Percentiles rank a stretch among this genome's conserved stretches.
Conservation (phyloP, 1,284 basidiomycete species). For the Golubevia sp. region DNA sequence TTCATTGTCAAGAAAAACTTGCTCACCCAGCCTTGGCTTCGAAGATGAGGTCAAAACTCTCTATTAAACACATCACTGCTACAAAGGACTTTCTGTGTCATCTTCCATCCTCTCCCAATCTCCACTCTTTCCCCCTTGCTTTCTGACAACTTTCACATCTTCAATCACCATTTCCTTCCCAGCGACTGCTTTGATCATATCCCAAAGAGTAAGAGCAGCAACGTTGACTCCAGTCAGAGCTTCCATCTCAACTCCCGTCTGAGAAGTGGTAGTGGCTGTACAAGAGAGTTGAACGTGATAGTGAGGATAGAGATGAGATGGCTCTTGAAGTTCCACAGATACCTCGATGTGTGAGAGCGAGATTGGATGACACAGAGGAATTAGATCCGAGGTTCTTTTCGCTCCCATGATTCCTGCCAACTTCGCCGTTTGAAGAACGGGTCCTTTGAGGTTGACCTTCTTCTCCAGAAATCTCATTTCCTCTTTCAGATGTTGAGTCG, state of each 20-base stretch:
- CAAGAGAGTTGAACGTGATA: conserved; percentile 25
- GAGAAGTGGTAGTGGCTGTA: conserved; percentile 25
- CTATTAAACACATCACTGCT: too few species aligned
- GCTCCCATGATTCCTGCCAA: conserved; percentile 80
- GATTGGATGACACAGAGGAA: conserved; percentile 83
- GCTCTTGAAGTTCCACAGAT: conserved; percentile 63
- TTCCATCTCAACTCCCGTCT: conserved; percentile 86
- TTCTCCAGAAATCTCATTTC: too few species aligned
- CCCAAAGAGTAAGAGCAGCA: conserved; percentile 83
- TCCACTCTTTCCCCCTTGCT: conserved; percentile 76
- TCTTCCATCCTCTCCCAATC: conserved; percentile 44
- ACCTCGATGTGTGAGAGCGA: conserved; percentile 74
- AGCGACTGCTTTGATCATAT: conserved; percentile 86
- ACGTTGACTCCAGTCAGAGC: conserved; percentile 81
- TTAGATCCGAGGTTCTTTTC: conserved; percentile 79
- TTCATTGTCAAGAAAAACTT: too few species aligned
- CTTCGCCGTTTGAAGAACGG: too few species aligned
- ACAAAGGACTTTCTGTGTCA: too few species aligned
- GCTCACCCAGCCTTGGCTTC: too few species aligned
- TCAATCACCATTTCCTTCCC: conserved; percentile 74
- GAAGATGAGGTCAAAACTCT: too few species aligned
- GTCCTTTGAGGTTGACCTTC: too few species aligned
- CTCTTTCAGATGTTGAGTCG: background rate
- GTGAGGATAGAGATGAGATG: background rate
- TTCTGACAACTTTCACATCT: conserved; percentile 71